These are phyloP conservation scores for Trichoderma gracile DNA, from an alignment of 2,329 filamentous ascomycete species.

Conservation along the genomic window DNA sequence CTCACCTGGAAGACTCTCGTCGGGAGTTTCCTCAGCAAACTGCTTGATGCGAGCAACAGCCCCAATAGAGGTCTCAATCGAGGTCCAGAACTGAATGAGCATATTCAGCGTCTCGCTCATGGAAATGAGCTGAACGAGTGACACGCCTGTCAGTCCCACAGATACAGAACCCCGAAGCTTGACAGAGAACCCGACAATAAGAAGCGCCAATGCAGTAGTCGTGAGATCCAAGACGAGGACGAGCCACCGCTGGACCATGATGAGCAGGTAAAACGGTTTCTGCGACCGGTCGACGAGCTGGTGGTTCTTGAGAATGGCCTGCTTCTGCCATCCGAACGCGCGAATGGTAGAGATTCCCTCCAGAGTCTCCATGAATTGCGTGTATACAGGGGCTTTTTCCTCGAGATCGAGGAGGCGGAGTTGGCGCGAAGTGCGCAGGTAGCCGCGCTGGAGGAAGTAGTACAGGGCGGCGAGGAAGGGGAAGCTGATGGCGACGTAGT, in stretches of 20 bases:
- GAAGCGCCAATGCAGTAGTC: slow-evolving; percentile 48
- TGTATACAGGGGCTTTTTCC: slow-evolving; percentile 44
- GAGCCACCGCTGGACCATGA: slow-evolving; percentile 59
- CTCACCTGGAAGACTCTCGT: slow-evolving; percentile 34
- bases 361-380: slow-evolving; percentile 48
- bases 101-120: slow-evolving; percentile 40
- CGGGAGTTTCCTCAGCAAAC: slow-evolving; percentile 35
- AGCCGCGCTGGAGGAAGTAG: slow-evolving; percentile 47
- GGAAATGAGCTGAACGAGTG: slow-evolving; percentile 37
- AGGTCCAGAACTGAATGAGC: slow-evolving; percentile 42
- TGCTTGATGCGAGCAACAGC: slow-evolving; percentile 41
- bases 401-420: slow-evolving; percentile 46
- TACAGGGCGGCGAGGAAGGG: slow-evolving; percentile 45
- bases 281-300: slow-evolving; percentile 55
- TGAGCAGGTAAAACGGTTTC: slow-evolving; percentile 58
- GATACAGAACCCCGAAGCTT: slow-evolving; percentile 33
- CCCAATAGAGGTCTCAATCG: slow-evolving; percentile 42
- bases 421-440: slow-evolving; percentile 47
- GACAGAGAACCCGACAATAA: slow-evolving; percentile 51
- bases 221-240: slow-evolving; percentile 53
- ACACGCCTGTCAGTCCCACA: slow-evolving; percentile 39
- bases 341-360: slow-evolving; percentile 52
- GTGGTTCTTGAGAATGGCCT: slow-evolving; percentile 47
- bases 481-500: slow-evolving; percentile 44
- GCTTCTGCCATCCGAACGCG: slow-evolving; percentile 52